Percentiles rank a stretch among this genome's conserved stretches.
These are phyloP conservation scores for Alternaria sp. DNA, from an alignment of 2,329 filamentous ascomycete genomes.

Conservation along the genomic window DNA sequence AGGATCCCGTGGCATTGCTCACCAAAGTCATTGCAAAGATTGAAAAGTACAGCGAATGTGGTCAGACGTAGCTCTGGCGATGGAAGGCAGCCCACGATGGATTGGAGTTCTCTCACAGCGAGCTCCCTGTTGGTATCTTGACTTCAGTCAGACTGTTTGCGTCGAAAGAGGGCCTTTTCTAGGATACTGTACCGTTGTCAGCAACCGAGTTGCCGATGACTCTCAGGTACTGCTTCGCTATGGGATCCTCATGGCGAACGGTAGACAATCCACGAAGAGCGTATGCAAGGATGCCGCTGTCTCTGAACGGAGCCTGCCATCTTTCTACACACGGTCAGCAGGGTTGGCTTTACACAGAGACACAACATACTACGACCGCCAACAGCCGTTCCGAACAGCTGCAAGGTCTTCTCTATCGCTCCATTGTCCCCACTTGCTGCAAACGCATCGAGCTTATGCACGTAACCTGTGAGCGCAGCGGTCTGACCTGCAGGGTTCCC, in stretches of 20 bases:
- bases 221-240: constrained; percentile 48
- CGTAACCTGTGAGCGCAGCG: constrained; percentile 27
- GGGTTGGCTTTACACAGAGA: neutral
- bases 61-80: constrained; percentile 37
- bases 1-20: constrained; percentile 17
- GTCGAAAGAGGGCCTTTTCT: neutral
- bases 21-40: constrained; percentile 56
- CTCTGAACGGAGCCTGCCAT: constrained; percentile 42
- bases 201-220: constrained; percentile 52
- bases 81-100: constrained; percentile 39
- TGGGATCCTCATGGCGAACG: constrained; percentile 22
- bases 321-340: constrained; percentile 42
- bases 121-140: constrained; percentile 47
- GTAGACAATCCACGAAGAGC: constrained; percentile 39
- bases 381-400: constrained; percentile 46
- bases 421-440: constrained; percentile 18
- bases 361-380: constrained; percentile 42
- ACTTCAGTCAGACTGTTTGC: constrained; percentile 27
- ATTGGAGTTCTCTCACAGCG: constrained; percentile 35
- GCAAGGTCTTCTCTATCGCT: constrained; percentile 29
- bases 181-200: constrained; percentile 42
- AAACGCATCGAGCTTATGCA: constrained; percentile 27
- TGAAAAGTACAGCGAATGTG: constrained; percentile 55
- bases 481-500: constrained; percentile 26
- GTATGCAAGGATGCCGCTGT: constrained; percentile 41